Base-by-base conservation (phyloP, 495 filamentous ascomycete genomes). In the Ramalina intermedia region DNA sequence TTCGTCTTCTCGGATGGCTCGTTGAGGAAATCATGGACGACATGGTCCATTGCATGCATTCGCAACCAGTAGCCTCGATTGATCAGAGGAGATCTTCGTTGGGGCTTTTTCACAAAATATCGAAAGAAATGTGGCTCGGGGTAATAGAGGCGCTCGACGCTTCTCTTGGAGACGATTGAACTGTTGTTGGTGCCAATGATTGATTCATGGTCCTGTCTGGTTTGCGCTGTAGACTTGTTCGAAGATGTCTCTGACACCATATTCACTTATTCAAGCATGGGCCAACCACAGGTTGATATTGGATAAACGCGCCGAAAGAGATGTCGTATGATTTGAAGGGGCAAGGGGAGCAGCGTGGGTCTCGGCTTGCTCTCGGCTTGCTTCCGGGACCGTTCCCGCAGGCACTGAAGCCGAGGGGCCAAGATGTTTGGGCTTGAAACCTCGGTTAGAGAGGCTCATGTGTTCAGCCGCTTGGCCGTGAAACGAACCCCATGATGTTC, bases 51-150 rank as follows among this genome's bases (percentile, higher is more conserved):
- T 11, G 82, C 82, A 60, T 82, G 75, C 75, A 94, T 81, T 14
- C 87, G 78, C 40, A 96, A 69, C 76, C 84, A 86, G 53, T 94
- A 94, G 41, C 84, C 87, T 26, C 87, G 71, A 60, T 94, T 94
- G 58, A 94, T 91, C 20, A 93, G 66, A 4, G 89, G 89, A 16
- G 85, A 75, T 21, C 88, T 71, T 48, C 85, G 70, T 64, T 83
- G 78, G 43, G 82, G 81, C 63, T 90, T 93, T 58, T 78, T 79
- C 24, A 94, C 85, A 62, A 94, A 95, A 58, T 81, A 79, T 13
- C 82, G 80, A 55, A 91, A 88, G 69, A 87, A 93, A 58, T 87
- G 80, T 17, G 82, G 75, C 53, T 90, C 72, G 47, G 76, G 63
- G 48, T 81, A 81, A 64, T 94, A 95, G 17, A 91, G 71, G 56